Base-by-base conservation (phyloP, 257 asterid species). In the Perilla frutescens region DNA sequence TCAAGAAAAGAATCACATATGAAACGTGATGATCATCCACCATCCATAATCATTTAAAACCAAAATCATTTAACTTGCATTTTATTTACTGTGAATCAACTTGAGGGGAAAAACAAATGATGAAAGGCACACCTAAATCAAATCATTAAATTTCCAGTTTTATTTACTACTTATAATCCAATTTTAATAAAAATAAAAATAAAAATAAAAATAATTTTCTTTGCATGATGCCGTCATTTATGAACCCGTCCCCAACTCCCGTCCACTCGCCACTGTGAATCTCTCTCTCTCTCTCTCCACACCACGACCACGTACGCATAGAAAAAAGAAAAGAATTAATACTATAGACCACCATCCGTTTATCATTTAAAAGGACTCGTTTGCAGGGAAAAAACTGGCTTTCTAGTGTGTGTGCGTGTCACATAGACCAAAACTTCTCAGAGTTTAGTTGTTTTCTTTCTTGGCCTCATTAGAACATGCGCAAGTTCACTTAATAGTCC, bases 401-500 rank as follows among this genome's bases (percentile, higher is more conserved):
- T 75, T 69, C 32, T 66, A 37, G 15, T 71, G 67, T 41, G 39
- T 72, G 41, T 64, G 68, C 40, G 14, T 40, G 47, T 40, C 61
- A 51, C 53, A 36, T 13, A 75, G 75, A 79, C 66, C 72, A 73
- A 71, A 71, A 70, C 7, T 66, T 31, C 63, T 74, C 44, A 1
- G 72, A 63, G 76, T 80, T 74, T 41, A 69, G 78, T 82, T 88
- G 79, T 70, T 77, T 82, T 76, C 59, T 79, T 60, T 82, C 74
- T 86, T 85, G 90, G 81, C 78, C 79, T 79, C 83, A 64, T 84
- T 78, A 48, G 78, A 63, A 71, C 81, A 75, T 80, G 75, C 81
- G 71, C 64, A 50, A 40, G 68, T 70, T 40, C 56, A 47, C 68
- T 57, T 47, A 51, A 54, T 26, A 48, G 50, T 74, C 63, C 75